Evolutionary conservation across 208 protist species (phyloP).

Genomic region (Crithidia thermophila): DNA sequence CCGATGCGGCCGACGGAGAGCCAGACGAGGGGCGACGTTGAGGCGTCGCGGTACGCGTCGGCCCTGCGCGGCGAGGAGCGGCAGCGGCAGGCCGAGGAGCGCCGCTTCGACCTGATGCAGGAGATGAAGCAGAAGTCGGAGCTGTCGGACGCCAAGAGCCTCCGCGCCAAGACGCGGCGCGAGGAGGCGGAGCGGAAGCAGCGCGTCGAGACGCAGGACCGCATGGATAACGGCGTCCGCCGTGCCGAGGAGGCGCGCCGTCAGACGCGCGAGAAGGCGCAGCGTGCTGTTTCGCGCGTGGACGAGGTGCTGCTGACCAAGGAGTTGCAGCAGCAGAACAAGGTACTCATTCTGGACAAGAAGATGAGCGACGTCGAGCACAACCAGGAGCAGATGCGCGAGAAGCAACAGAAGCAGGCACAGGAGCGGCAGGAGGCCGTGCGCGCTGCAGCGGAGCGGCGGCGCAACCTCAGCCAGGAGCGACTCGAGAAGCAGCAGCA

Average conservation of each 20-base stretch:
- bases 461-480: constrained; percentile 73
- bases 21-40: constrained; percentile 55
- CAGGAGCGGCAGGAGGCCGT: constrained; percentile 80
- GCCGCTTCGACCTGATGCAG: constrained; percentile 64
- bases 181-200: constrained; percentile 68
- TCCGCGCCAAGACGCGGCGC: constrained; percentile 62
- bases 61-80: constrained; percentile 81
- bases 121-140: constrained; percentile 75
- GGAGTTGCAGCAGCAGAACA: constrained; percentile 72
- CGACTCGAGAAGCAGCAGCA: constrained; percentile 67
- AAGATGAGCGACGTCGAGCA: constrained; percentile 85
- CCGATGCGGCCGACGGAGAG: constrained; percentile 17
- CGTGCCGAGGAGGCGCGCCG: constrained; percentile 69
- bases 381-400: constrained; percentile 74
- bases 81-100: constrained; percentile 83
- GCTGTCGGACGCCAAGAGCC: constrained; percentile 47
- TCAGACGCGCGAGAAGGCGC: constrained; percentile 68
- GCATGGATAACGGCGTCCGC: constrained; percentile 64
- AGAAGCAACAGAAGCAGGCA: constrained; percentile 58
- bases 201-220: constrained; percentile 58
- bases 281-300: constrained; percentile 60
- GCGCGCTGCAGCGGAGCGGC: constrained; percentile 70
- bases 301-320: constrained; percentile 84
- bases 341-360: constrained; percentile 62
- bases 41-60: constrained; percentile 66